Evolutionary conservation across 371 early-diverging fungal species (phyloP).

Genomic region (Coemansia linderi): DNA sequence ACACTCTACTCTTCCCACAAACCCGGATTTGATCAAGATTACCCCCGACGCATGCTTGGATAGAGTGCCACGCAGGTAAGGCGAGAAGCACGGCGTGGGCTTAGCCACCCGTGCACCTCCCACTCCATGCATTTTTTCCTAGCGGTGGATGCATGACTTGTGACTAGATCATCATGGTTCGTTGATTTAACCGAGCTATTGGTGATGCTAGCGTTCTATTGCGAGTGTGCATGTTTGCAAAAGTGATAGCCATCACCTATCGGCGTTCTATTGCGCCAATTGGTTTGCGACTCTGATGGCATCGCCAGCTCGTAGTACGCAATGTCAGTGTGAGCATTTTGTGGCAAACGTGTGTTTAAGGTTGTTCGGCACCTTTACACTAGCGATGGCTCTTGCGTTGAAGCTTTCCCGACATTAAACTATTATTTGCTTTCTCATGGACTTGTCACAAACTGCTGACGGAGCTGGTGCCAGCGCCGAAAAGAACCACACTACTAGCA

Average conservation of each 20-base stretch:
- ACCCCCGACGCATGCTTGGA: not conserved
- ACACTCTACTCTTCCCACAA: not conserved
- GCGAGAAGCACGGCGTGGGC: not conserved
- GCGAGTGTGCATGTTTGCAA: not conserved
- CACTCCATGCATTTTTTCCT: not conserved
- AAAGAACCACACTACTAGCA: not conserved
- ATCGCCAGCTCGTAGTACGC: not conserved
- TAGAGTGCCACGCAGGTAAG: not conserved
- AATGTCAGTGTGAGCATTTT: not conserved
- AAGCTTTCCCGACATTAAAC: not conserved
- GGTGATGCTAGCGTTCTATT: not conserved
- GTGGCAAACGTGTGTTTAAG: not conserved
- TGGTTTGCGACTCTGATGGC: constrained; percentile 7
- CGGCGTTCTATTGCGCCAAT: not conserved
- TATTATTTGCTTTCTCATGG: not conserved
- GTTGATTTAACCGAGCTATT: not conserved
- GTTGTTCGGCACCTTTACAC: not conserved
- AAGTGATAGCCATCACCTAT: not conserved
- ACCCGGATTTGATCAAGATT: not conserved
- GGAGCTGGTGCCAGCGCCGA: constrained; percentile 2
- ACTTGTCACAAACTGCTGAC: not conserved
- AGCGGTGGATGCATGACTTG: not conserved
- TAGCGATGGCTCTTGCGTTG: not conserved
- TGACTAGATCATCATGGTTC: not conserved
- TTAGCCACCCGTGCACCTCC: too few species aligned